Percentiles rank a stretch among this genome's conserved stretches.
Evolutionary conservation across 257 asterid species (phyloP).

Genomic region (Salvia rosmarinus): DNA sequence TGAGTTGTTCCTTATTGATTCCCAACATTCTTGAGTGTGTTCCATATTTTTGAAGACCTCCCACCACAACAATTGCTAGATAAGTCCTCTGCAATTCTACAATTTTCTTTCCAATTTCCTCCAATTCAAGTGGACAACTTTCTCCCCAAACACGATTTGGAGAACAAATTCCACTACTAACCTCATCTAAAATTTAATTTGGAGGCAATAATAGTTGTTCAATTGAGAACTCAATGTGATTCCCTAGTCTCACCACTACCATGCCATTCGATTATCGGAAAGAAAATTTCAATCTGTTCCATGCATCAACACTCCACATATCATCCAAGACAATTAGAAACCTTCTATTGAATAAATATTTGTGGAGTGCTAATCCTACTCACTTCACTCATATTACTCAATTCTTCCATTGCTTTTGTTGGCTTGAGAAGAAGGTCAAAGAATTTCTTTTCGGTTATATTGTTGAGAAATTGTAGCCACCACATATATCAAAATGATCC

Average conservation of each 20-base stretch:
- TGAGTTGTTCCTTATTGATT: not conserved
- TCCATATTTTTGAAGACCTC: not conserved
- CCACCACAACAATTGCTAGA: constrained; percentile 16
- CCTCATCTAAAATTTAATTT: not conserved
- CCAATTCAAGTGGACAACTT: constrained; percentile 3
- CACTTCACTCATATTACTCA: not conserved
- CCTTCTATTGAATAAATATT: not conserved
- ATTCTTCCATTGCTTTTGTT: not conserved
- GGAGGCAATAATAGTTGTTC: not conserved
- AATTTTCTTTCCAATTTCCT: constrained; percentile 1
- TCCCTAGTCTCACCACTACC: constrained; percentile 17
- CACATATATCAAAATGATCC: not conserved
- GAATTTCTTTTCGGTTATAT: not conserved
- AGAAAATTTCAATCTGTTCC: not conserved
- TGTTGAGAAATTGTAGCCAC: constrained; percentile 18
- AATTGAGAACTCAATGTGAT: not conserved
- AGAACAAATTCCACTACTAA: constrained; percentile 3
- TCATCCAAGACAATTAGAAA: constrained; percentile 17
- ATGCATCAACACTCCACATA: constrained; percentile 8
- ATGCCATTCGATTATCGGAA: constrained; percentile 21
- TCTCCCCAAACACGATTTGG: constrained; percentile 3
- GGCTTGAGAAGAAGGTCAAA: not conserved
- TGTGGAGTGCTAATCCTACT: not conserved
- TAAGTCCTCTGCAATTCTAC: constrained; percentile 16
- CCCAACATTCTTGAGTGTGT: constrained; percentile 2